Evolutionary conservation across 371 early-diverging fungal species (phyloP), one percentile per base, ranked within the genome.

Genomic region (Parasitella parasitica): DNA sequence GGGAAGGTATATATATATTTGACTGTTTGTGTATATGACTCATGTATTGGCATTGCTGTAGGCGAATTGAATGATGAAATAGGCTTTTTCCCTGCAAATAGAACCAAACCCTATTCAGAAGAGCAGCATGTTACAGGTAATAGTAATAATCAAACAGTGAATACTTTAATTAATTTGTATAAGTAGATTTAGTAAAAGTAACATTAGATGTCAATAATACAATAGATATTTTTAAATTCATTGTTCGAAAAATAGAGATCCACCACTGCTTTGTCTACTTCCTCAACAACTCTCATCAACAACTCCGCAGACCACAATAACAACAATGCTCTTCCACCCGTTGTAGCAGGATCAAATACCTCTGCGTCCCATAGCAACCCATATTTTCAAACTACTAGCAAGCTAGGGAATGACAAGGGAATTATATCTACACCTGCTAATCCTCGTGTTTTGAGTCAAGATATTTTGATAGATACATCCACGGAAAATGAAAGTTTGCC

Each of bases 41-140:
- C 22, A 43, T 43, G 43, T 22, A 43, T 43, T 43, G 22, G 22
- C 6, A 38, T 11, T 22, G 15, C 3, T 22, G 22, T 22, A 79
- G 79, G 79, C 6, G 74, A 76, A 51, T 62, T 79, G 9, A 63
- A 74, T 27, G 72, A 76, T 22, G 70, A 68, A 51, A 79, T 79
- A 63, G 79, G 79, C 0, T 79, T 79, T 48, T 79, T 79, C 59
- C 79, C 79, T 67, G 79, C 75, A 34, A 79, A 79, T 51, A 53
- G 79, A 62, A 76, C 66, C 34, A 72, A 13, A 3, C 26, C 20
- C 6, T 15, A 16, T 28, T 32, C 15, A 22, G 60, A 53, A 48
- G 36, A 46, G 26, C 36, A 43, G 24, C 46, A 24, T 3, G 12
- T 24, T 13, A 46, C 24, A 24, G 56, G 56, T 61, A 61, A 43